These are phyloP conservation scores for Cercospora canescens DNA, from an alignment of 2,329 filamentous ascomycete genomes.

Conservation along the genomic window DNA sequence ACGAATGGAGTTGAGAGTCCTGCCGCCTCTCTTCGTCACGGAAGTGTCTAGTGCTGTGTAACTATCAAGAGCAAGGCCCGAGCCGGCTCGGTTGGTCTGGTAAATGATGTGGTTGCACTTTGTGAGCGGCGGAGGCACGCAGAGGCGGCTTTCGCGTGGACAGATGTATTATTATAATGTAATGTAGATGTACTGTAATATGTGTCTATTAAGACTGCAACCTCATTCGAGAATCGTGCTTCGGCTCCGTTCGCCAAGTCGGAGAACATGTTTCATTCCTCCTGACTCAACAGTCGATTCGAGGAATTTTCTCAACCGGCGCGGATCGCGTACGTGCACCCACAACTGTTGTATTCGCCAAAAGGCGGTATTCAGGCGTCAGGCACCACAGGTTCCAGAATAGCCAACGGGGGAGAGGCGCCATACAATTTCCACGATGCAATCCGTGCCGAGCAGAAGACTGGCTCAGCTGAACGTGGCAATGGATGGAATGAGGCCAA, in stretches of 20 bases:
- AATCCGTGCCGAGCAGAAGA: background rate
- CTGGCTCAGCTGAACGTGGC: background rate
- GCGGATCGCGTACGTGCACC: background rate
- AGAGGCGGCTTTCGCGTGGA: background rate
- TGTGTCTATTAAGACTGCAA: no score
- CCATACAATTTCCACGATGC: background rate
- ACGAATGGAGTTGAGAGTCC: background rate
- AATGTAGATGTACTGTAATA: background rate
- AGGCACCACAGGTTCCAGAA: background rate
- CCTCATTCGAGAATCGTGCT: background rate
- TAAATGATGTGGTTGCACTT: background rate
- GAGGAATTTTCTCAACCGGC: no score
- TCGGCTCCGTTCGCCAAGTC: no score
- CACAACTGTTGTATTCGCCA: background rate
- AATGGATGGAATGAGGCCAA: background rate
- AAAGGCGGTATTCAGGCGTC: background rate
- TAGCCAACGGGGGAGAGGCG: background rate
- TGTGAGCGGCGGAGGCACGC: background rate
- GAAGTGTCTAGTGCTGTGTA: background rate
- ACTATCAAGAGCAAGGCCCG: background rate
- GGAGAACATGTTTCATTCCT: no score
- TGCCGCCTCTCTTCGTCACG: background rate
- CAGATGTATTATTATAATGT: background rate
- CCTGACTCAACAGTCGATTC: no score
- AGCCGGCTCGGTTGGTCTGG: background rate